These are phyloP conservation scores for Erucastrum elatum DNA, from an alignment of 345 rosid species.

Conservation along the genomic window DNA sequence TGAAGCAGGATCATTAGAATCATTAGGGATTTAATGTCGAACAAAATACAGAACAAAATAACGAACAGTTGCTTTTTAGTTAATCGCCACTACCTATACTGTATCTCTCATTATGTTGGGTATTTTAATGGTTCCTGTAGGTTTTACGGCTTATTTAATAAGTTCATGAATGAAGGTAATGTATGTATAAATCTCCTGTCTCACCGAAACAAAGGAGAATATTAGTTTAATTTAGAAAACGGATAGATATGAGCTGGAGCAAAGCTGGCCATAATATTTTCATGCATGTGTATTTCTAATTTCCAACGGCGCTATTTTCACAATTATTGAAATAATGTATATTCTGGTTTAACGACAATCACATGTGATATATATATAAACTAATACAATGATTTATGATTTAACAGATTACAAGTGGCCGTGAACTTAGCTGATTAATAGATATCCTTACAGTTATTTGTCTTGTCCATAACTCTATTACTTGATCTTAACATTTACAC, in stretches of 20 bases:
- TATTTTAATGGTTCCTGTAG: not conserved
- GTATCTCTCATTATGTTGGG: not conserved
- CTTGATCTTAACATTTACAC: no score
- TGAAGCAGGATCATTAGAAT: no score
- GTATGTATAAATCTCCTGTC: not conserved
- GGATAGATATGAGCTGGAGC: slow-evolving; percentile 19
- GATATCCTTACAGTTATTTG: slow-evolving; percentile 10
- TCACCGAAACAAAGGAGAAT: not conserved
- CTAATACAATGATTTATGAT: slow-evolving; percentile 11
- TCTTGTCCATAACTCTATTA: not conserved
- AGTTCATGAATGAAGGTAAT: not conserved
- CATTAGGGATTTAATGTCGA: no score
- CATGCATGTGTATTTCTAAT: slow-evolving; percentile 21
- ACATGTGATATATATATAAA: slow-evolving; percentile 24
- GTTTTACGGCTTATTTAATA: not conserved
- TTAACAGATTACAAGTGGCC: not conserved
- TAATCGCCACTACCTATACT: not conserved
- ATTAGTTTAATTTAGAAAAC: not conserved
- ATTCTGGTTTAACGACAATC: slow-evolving; percentile 9
- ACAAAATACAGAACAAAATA: no score
- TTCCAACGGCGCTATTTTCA: slow-evolving; percentile 26
- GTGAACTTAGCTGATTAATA: slow-evolving; percentile 17
- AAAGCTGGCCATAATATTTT: slow-evolving; percentile 20
- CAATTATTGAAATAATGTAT: slow-evolving; percentile 6
- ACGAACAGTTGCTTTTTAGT: not conserved